A percentile compares a stretch with the other conserved stretches of the same genome.
These are phyloP conservation scores for Cyclocybe cylindracea DNA, from an alignment of 768 basidiomycete species.

Conservation along the genomic window DNA sequence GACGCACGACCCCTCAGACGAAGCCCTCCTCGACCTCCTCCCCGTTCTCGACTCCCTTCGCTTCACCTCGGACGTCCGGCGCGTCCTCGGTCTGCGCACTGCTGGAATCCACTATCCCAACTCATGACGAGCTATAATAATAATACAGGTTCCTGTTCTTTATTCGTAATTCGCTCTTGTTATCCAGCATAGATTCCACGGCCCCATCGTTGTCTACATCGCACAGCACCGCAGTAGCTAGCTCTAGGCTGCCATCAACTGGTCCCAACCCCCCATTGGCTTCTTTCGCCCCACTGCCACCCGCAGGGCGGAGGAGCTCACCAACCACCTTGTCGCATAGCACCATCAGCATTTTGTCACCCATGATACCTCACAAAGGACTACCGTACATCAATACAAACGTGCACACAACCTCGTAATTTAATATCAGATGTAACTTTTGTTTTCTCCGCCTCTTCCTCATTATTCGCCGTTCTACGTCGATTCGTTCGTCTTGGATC, in stretches of 20 bases:
- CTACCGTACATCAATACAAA: not conserved
- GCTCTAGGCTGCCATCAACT: not conserved
- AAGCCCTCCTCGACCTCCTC: slow-evolving; percentile 92
- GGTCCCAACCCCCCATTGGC: not conserved
- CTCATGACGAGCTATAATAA: slow-evolving; percentile 22
- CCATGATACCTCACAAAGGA: slow-evolving; percentile 15
- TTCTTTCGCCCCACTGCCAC: not conserved
- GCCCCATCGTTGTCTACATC: too few species aligned
- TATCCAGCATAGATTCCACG: slow-evolving; percentile 4
- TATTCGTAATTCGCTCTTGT: not conserved
- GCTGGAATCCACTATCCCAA: slow-evolving; percentile 32
- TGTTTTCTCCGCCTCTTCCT: not conserved
- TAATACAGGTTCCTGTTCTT: not conserved
- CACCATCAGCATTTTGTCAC: slow-evolving; percentile 1
- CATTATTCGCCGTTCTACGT: not conserved
- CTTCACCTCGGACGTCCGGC: slow-evolving; percentile 94
- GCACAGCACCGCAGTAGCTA: too few species aligned
- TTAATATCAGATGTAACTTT: slow-evolving; percentile 19
- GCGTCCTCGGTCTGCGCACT: slow-evolving; percentile 74
- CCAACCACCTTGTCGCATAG: slow-evolving; percentile 3
- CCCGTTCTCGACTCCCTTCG: slow-evolving; percentile 95
- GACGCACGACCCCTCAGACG: slow-evolving; percentile 96
- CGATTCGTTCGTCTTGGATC: not conserved
- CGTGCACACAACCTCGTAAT: not conserved
- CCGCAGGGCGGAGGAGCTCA: not conserved